Percentiles rank a stretch among this genome's conserved stretches.
These are phyloP conservation scores for Debaryomyces robertsiae DNA, from an alignment of 1,139 yeast genomes.

Conservation along the genomic window DNA sequence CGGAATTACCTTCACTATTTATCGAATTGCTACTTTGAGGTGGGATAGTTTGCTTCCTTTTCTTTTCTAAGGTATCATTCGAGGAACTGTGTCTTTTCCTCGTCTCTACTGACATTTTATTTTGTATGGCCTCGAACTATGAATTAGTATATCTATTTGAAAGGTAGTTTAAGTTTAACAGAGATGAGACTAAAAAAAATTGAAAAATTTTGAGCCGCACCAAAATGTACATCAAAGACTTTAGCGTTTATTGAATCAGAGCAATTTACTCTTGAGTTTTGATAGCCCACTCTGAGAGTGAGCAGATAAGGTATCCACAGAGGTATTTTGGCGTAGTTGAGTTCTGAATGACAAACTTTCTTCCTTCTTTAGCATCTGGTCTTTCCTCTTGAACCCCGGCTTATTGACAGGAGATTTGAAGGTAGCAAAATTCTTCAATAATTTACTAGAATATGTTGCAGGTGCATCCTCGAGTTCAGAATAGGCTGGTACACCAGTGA, in stretches of 20 bases:
- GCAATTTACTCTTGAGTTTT: slow-evolving; percentile 13
- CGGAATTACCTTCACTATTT: slow-evolving; percentile 45
- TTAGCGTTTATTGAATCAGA: neutral
- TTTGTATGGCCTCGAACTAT: neutral
- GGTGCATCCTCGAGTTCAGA: slow-evolving; percentile 60
- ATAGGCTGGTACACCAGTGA: slow-evolving; percentile 55
- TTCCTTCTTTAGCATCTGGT: slow-evolving; percentile 50
- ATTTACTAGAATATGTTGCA: slow-evolving; percentile 46
- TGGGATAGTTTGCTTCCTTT: slow-evolving; percentile 22
- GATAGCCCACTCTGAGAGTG: slow-evolving; percentile 10
- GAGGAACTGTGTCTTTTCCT: slow-evolving; percentile 14
- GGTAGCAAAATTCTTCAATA: slow-evolving; percentile 49
- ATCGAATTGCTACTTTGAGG: slow-evolving; percentile 39
- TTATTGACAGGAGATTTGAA: slow-evolving; percentile 31
- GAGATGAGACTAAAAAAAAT: slow-evolving; percentile 14
- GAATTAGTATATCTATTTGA: no score
- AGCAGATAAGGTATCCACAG: neutral
- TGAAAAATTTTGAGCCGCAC: slow-evolving; percentile 12
- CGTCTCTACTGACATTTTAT: slow-evolving; percentile 18
- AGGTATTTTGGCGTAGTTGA: slow-evolving; percentile 23
- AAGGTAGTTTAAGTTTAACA: neutral
- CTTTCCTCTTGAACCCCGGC: slow-evolving; percentile 41
- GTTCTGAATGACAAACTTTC: slow-evolving; percentile 54
- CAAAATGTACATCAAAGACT: neutral
- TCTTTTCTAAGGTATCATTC: slow-evolving; percentile 14